phyloP scores from a whole-genome alignment of 1,139 yeast species.

The Kodamaea alishanica region DNA sequence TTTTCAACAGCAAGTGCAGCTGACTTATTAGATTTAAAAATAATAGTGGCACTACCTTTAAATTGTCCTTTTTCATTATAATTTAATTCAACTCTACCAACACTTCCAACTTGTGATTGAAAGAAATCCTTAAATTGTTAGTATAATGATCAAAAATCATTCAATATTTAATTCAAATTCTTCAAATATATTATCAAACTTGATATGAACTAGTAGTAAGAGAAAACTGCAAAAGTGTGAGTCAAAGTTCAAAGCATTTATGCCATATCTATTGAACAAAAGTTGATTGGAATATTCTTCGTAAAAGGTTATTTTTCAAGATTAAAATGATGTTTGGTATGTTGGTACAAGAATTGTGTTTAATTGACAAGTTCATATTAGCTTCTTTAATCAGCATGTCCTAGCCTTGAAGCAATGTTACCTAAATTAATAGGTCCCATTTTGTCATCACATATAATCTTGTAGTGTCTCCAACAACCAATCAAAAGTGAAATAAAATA shows the following conservation, averaged over 20 bases:
- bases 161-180: neutral
- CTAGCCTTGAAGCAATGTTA: neutral
- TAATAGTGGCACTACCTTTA: slow-evolving; percentile 85
- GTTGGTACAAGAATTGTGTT: too few species aligned
- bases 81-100: slow-evolving; percentile 63
- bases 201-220: neutral
- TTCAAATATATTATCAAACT: slow-evolving; percentile 11
- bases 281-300: too few species aligned
- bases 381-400: too few species aligned
- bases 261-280: too few species aligned
- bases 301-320: too few species aligned
- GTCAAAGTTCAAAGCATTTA: too few species aligned
- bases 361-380: too few species aligned
- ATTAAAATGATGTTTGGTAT: too few species aligned
- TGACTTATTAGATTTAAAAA: slow-evolving; percentile 62
- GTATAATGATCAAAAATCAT: slow-evolving; percentile 10
- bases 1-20: slow-evolving; percentile 74
- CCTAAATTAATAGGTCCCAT: slow-evolving; percentile 6
- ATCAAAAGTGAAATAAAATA: too few species aligned
- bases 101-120: slow-evolving; percentile 83
- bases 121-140: slow-evolving; percentile 69
- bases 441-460: neutral
- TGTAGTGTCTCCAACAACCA: too few species aligned
- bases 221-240: neutral
- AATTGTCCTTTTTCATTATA: slow-evolving; percentile 89